Percentiles rank a stretch among this genome's conserved stretches.
Conservation (phyloP, 805 yeast genomes). For the Naumovozyma dairenensis region DNA sequence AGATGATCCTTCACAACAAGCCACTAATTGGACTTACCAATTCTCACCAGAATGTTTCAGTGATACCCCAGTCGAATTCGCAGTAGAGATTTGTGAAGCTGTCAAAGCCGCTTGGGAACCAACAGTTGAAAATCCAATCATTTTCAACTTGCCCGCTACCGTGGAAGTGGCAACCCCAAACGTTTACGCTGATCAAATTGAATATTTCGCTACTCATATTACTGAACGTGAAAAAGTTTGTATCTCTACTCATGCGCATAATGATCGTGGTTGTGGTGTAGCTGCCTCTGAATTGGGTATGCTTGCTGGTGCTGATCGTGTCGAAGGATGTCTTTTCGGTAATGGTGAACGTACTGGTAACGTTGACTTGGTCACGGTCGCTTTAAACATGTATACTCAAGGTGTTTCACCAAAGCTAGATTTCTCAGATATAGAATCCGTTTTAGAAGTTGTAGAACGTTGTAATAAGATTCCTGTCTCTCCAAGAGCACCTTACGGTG, state of each 20-base stretch:
- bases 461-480: constrained; percentile 76
- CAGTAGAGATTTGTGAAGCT: constrained; percentile 59
- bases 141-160: constrained; percentile 77
- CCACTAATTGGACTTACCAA: constrained; percentile 64
- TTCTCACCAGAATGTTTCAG: constrained; percentile 76
- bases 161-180: constrained; percentile 78
- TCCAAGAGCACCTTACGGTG: constrained; percentile 75
- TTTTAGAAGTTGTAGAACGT: constrained; percentile 64
- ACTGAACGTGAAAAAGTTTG: constrained; percentile 60
- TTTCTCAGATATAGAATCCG: constrained; percentile 54
- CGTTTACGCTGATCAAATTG: constrained; percentile 77
- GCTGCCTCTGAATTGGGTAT: constrained; percentile 80
- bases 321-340: constrained; percentile 78
- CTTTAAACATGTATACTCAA: constrained; percentile 68
- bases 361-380: constrained; percentile 72
- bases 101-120: constrained; percentile 73
- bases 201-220: constrained; percentile 54
- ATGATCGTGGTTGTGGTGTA: constrained; percentile 83
- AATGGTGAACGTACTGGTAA: constrained; percentile 86
- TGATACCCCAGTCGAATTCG: constrained; percentile 57
- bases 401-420: constrained; percentile 65
- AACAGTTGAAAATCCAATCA: constrained; percentile 51
- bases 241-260: constrained; percentile 73
- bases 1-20: constrained; percentile 44
- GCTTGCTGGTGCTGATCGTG: constrained; percentile 80